Evolutionary conservation across 305 asterid species (phyloP).

Genomic region (Fraxinus greggii): DNA sequence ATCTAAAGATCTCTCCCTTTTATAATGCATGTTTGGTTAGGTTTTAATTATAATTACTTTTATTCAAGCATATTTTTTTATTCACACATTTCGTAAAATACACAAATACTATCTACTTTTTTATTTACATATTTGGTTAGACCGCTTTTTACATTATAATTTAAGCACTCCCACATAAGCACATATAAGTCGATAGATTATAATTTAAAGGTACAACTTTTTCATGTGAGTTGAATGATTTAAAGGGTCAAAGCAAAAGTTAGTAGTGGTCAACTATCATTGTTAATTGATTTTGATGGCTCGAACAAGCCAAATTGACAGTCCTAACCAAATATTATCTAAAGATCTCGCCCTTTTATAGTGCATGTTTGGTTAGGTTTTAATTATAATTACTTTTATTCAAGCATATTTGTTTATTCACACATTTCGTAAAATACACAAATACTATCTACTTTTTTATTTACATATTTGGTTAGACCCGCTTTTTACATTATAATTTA

Average conservation of each 20-base stretch:
- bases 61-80: too few species aligned
- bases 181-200: background rate
- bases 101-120: too few species aligned
- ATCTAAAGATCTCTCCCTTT: background rate
- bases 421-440: background rate
- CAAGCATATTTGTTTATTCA: too few species aligned
- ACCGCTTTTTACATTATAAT: too few species aligned
- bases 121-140: too few species aligned
- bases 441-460: too few species aligned
- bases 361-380: background rate
- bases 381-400: too few species aligned
- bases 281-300: background rate
- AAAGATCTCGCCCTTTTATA: background rate
- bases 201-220: too few species aligned
- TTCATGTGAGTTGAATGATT: background rate
- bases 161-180: background rate
- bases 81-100: background rate
- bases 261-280: background rate
- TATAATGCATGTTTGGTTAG: background rate
- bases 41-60: background rate
- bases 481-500: too few species aligned
- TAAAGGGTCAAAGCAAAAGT: background rate
- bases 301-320: background rate
- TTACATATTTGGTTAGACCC: too few species aligned
- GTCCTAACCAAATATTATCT: too few species aligned